A percentile compares a stretch with the other conserved stretches of the same genome.
Conservation (phyloP, 441 rosid genomes). For the Adansonia madagascariensis region DNA sequence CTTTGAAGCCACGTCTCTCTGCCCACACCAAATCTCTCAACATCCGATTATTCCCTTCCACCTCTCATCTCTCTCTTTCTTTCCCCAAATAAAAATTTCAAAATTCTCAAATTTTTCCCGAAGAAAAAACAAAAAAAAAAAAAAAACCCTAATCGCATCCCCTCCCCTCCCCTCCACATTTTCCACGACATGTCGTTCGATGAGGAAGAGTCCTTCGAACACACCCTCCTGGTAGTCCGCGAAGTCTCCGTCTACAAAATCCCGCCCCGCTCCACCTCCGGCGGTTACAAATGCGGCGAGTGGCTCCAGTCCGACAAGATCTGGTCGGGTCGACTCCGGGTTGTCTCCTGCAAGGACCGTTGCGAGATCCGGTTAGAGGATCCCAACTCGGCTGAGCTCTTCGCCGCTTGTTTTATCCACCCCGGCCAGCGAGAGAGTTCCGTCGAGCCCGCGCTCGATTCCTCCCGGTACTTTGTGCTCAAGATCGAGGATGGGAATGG, state of each 20-base stretch:
- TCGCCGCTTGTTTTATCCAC: constrained; percentile 88
- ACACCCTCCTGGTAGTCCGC: constrained; percentile 92
- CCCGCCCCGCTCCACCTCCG: constrained; percentile 93
- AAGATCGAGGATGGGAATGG: constrained; percentile 88
- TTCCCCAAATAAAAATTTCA: too few relatives aligned
- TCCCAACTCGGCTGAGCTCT: constrained; percentile 84
- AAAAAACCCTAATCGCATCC: not conserved
- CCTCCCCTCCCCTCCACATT: not conserved
- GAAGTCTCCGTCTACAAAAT: constrained; percentile 91
- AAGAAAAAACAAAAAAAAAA: too few relatives aligned
- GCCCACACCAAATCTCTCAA: not conserved
- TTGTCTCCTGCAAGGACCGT: constrained; percentile 88
- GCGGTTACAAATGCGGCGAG: constrained; percentile 98
- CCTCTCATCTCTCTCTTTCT: not conserved
- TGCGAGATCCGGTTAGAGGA: constrained; percentile 99
- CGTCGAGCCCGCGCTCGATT: constrained; percentile 93
- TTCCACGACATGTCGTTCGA: constrained; percentile 62
- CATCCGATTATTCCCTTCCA: constrained; percentile 19
- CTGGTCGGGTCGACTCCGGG: constrained; percentile 97
- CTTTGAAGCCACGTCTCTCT: constrained; percentile 16
- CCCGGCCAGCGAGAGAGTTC: constrained; percentile 87
- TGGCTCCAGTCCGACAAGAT: constrained; percentile 99
- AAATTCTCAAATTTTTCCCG: not conserved
- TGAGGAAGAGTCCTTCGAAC: constrained; percentile 88
- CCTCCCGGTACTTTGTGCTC: constrained; percentile 90